These are phyloP conservation scores for Wickerhamomyces ciferrii DNA, from an alignment of 805 yeast species.

Conservation along the genomic window DNA sequence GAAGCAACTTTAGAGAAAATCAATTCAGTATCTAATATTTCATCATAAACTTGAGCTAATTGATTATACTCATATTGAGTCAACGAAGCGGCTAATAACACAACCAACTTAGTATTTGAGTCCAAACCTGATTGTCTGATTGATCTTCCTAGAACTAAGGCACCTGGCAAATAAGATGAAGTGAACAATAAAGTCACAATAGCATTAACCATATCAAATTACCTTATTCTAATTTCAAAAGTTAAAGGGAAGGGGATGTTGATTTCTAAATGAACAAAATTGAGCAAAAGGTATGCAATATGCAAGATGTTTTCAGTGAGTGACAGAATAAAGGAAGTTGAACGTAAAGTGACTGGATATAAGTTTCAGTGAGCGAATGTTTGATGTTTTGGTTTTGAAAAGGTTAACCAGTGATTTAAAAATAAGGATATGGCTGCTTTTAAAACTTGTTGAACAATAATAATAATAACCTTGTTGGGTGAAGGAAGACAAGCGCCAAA, in stretches of 20 bases:
- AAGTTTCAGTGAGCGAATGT: no score
- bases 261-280: no score
- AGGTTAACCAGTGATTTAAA: no score
- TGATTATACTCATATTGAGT: constrained; percentile 10
- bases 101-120: constrained; percentile 11
- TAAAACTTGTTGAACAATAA: neutral
- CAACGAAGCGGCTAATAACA: constrained; percentile 14
- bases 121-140: constrained; percentile 20
- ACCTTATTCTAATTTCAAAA: no score
- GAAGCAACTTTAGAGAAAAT: constrained; percentile 14
- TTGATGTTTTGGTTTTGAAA: no score
- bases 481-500: neutral
- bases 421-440: neutral
- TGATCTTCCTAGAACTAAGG: constrained; percentile 41
- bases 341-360: no score
- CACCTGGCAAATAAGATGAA: constrained; percentile 51
- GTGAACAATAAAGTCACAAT: constrained; percentile 44
- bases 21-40: constrained; percentile 22
- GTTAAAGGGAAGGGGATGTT: no score
- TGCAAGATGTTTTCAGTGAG: no score
- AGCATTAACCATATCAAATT: constrained; percentile 23
- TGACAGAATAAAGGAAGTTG: no score
- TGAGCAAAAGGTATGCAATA: no score
- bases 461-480: neutral
- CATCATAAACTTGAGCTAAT: constrained; percentile 16